Percentiles rank a stretch among this genome's conserved stretches.
Evolutionary conservation across 805 yeast genomes (phyloP).

Genomic region (Yamadazyma sp.): DNA sequence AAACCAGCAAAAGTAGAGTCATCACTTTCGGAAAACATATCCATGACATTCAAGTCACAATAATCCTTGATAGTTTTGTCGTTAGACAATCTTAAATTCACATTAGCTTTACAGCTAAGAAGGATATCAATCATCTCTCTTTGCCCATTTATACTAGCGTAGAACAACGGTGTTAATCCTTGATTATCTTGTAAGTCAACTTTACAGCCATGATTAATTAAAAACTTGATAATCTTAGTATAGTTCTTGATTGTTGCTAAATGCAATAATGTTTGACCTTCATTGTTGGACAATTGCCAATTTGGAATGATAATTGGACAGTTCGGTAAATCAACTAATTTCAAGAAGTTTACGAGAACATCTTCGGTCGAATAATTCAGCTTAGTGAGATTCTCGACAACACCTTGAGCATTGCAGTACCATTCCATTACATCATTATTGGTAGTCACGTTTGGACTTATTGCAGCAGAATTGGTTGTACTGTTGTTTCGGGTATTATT

Average conservation of each 20-base stretch:
- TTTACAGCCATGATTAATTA: constrained; percentile 67
- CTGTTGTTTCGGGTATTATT: constrained; percentile 5
- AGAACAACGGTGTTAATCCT: constrained; percentile 86
- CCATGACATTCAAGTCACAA: constrained; percentile 46
- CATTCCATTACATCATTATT: constrained; percentile 30
- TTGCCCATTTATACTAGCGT: constrained; percentile 77
- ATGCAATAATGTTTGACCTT: constrained; percentile 88
- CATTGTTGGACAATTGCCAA: constrained; percentile 75
- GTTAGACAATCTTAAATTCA: constrained; percentile 50
- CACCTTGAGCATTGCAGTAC: constrained; percentile 53
- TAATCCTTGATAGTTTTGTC: constrained; percentile 45
- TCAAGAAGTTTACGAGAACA: constrained; percentile 48
- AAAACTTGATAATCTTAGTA: constrained; percentile 54
- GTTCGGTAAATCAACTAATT: constrained; percentile 64
- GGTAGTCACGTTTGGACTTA: constrained; percentile 15
- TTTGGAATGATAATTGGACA: constrained; percentile 64
- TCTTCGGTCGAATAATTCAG: constrained; percentile 50
- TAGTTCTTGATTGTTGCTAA: constrained; percentile 80
- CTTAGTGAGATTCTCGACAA: constrained; percentile 48
- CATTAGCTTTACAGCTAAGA: constrained; percentile 62
- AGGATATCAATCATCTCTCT: constrained; percentile 62
- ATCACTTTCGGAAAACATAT: constrained; percentile 34
- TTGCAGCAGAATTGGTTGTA: constrained; percentile 22
- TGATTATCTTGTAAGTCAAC: constrained; percentile 72
- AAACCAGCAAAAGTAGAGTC: not conserved